Percentiles rank a stretch among this genome's conserved stretches.
phyloP scores from a whole-genome alignment of 306 rosid species.

The Glycine soja region DNA sequence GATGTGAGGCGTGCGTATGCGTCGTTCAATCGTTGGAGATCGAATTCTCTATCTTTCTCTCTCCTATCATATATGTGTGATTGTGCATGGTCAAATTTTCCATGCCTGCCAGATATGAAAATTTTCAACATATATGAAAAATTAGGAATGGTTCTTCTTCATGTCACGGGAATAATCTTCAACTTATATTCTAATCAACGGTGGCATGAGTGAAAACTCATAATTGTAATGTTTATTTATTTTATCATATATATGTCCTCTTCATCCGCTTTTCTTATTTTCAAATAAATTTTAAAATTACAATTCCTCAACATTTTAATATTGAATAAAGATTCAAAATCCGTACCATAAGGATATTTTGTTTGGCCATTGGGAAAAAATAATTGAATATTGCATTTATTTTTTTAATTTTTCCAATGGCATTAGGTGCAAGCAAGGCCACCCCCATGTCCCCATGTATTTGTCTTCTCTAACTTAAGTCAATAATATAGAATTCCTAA shows the following conservation, averaged over 20 bases:
- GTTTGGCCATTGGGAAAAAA: background rate
- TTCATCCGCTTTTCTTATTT: background rate
- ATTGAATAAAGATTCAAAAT: background rate
- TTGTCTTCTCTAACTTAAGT: constrained; percentile 27
- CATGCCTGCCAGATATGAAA: too few species aligned
- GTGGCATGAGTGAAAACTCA: background rate
- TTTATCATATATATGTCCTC: too few species aligned
- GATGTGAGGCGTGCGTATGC: background rate
- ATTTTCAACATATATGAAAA: background rate
- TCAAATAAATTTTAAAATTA: background rate
- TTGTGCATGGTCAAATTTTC: background rate
- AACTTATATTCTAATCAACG: too few species aligned
- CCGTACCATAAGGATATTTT: constrained; percentile 8
- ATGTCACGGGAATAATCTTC: background rate
- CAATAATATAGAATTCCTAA: background rate
- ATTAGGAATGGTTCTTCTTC: background rate
- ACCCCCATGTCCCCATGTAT: constrained; percentile 20
- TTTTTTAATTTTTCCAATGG: background rate
- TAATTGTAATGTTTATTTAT: background rate
- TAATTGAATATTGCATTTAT: background rate
- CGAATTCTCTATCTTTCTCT: background rate
- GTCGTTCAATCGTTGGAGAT: background rate
- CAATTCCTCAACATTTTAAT: background rate
- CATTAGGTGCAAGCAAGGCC: constrained; percentile 22
- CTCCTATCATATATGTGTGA: background rate